Evolutionary conservation across 352 stramenopile species (phyloP).

Genomic region (Phytophthora quininea): DNA sequence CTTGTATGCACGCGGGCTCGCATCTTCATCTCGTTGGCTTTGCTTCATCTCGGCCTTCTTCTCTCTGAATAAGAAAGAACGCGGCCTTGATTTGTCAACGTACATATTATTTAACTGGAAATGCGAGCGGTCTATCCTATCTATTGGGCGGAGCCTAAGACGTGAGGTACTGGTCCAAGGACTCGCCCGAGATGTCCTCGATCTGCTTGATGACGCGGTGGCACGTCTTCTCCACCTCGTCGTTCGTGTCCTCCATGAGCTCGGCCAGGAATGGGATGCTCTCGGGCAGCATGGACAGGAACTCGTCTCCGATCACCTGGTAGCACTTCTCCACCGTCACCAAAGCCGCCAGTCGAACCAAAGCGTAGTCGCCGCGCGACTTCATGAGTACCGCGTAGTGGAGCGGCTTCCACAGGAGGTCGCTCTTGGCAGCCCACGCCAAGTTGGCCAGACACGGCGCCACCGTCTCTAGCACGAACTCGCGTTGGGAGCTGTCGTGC

Average conservation of each 20-base stretch:
- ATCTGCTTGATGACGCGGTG: conserved; percentile 91
- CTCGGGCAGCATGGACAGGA: conserved; percentile 88
- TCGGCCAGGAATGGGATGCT: conserved; percentile 90
- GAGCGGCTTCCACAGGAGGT: conserved; percentile 89
- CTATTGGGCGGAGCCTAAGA: conserved; percentile 41
- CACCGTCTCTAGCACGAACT: conserved; percentile 75
- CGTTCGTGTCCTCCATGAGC: conserved; percentile 88
- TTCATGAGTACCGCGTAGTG: conserved; percentile 91
- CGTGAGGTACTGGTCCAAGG: conserved; percentile 88
- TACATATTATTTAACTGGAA: not conserved
- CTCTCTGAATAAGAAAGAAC: not conserved
- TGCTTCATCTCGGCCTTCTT: no score
- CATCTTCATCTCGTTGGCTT: not conserved
- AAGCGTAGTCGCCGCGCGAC: conserved; percentile 64
- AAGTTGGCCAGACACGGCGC: conserved; percentile 77
- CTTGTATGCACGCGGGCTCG: no score
- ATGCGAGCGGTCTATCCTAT: conserved; percentile 27
- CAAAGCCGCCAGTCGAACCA: conserved; percentile 77
- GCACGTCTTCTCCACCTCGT: conserved; percentile 83
- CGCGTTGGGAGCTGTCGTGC: conserved; percentile 41
- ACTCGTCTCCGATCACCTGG: conserved; percentile 87
- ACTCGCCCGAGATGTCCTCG: conserved; percentile 90
- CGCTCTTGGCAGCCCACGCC: conserved; percentile 86
- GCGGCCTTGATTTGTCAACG: not conserved
- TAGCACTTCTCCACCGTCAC: conserved; percentile 89